Conservation (phyloP, 2,329 filamentous ascomycete species). For the Curvularia hawaiiensis region DNA sequence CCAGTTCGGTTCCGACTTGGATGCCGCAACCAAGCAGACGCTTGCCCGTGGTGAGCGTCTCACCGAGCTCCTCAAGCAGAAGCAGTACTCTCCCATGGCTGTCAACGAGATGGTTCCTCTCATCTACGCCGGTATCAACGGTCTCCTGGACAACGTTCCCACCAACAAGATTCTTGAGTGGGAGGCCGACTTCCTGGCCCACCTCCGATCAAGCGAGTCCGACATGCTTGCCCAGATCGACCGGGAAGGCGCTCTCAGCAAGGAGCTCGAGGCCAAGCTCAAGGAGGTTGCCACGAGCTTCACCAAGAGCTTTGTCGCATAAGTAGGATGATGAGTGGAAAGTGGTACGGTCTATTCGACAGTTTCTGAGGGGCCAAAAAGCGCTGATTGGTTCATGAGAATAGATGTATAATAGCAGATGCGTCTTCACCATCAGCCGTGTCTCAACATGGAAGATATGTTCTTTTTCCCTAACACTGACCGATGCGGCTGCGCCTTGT, state of each 20-base stretch:
- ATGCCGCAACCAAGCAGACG: slow-evolving; percentile 98
- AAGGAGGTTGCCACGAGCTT: slow-evolving; percentile 78
- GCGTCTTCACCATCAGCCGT: slow-evolving; percentile 47
- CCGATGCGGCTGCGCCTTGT: too few species aligned
- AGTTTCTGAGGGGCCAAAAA: slow-evolving; percentile 43
- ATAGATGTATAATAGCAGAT: slow-evolving; percentile 51
- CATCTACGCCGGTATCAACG: slow-evolving; percentile 99
- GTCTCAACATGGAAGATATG: slow-evolving; percentile 47
- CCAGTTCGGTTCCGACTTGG: slow-evolving; percentile 99
- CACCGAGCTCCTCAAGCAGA: slow-evolving; percentile 99
- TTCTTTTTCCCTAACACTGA: slow-evolving; percentile 25
- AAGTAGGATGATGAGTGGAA: slow-evolving; percentile 37
- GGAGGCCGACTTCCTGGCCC: slow-evolving; percentile 92
- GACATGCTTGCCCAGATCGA: slow-evolving; percentile 86
- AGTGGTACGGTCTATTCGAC: slow-evolving; percentile 46
- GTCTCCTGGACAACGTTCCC: slow-evolving; percentile 85
- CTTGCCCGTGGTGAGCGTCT: slow-evolving; percentile 97
- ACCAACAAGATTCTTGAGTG: slow-evolving; percentile 90
- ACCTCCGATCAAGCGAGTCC: slow-evolving; percentile 88
- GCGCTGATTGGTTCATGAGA: slow-evolving; percentile 47
- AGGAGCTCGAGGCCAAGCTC: slow-evolving; percentile 85
- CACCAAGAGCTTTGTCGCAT: slow-evolving; percentile 91
- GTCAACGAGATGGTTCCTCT: slow-evolving; percentile 99
- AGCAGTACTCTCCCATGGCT: slow-evolving; percentile 98
- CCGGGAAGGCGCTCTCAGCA: slow-evolving; percentile 94